Evolutionary conservation across 345 rosid genomes (phyloP), one percentile per base, ranked within the genome.

Genomic region (Eutrema japonicum): DNA sequence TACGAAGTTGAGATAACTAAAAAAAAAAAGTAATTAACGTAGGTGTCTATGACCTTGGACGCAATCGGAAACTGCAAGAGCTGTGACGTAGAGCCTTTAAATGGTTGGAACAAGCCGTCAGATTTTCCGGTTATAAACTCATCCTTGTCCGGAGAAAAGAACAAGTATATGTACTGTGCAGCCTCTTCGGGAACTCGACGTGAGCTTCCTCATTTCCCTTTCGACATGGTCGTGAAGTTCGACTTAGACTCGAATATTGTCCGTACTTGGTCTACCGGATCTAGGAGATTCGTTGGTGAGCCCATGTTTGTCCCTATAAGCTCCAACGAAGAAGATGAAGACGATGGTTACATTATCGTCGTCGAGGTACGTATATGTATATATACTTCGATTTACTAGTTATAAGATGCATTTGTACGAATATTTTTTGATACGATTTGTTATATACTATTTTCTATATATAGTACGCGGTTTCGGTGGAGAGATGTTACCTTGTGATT

Each of bases 381-480:
- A 29, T 42, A 18, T 12, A 18, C 10, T 52, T 33, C 2, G 2
- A 4, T 8, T 36, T 8, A 27, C 12, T 16, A 8, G 10, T 37
- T 32, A 9, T 2, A 38, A 27, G 36, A 14, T 35, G 50, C 3
- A 40, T 12, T 30, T 9, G 12, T 7, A 35, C 2, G 13, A 38
- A 55, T 50, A 26, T 11, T 66, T n/a, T 35, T 52, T 41, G 37
- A 41, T 40, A 30, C 3, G 4, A 8, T 7, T 42, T 37, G 51
- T 32, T 18, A 48, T 11, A 3, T 65, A 12, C 26, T 18, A 3
- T 46, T 29, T 63, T 61, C 0, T 38, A 71, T 82, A 94, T 57
- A 71, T 82, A 94, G 98, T 91, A 94, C 80, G 98, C 95, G 33
- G 98, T 94, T 32, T 83, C 91, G 30, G 79, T 88, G 70, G 91